Evolutionary conservation across 495 filamentous ascomycete genomes (phyloP).

Genomic region (Aspergillus bridgeri): DNA sequence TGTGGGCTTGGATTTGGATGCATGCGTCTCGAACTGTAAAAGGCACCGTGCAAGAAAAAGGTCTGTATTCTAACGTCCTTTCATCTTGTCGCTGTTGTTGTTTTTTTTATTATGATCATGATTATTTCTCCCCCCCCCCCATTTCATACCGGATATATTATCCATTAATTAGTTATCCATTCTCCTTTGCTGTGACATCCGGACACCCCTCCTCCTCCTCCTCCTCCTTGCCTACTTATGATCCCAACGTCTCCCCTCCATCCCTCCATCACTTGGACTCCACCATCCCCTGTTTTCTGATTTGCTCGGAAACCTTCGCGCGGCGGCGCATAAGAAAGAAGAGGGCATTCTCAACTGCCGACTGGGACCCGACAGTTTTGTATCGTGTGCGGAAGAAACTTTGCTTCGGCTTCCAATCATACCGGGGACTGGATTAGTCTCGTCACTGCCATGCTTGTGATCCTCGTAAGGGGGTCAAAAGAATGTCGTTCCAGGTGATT

Average conservation of each 20-base stretch:
- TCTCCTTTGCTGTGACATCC: too few relatives aligned
- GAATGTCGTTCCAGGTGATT: neutral
- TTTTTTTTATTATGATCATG: constrained; percentile 8
- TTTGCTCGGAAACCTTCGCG: neutral
- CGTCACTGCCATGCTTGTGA: neutral
- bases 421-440: neutral
- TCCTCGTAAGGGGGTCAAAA: neutral
- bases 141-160: constrained; percentile 7
- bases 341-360: neutral
- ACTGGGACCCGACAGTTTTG: neutral
- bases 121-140: constrained; percentile 6
- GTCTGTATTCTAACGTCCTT: constrained; percentile 14
- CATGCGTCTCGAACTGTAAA: constrained; percentile 7
- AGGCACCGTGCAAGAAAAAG: constrained; percentile 4
- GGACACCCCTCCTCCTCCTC: neutral
- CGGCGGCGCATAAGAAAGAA: neutral
- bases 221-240: neutral
- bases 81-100: constrained; percentile 13
- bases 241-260: neutral
- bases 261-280: neutral
- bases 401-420: neutral
- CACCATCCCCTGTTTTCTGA: neutral
- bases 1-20: constrained; percentile 10
- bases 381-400: neutral
- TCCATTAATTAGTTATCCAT: constrained; percentile 3